Evolutionary conservation across 2,329 filamentous ascomycete species (phyloP).

Genomic region (Venturiaceae sp.): DNA sequence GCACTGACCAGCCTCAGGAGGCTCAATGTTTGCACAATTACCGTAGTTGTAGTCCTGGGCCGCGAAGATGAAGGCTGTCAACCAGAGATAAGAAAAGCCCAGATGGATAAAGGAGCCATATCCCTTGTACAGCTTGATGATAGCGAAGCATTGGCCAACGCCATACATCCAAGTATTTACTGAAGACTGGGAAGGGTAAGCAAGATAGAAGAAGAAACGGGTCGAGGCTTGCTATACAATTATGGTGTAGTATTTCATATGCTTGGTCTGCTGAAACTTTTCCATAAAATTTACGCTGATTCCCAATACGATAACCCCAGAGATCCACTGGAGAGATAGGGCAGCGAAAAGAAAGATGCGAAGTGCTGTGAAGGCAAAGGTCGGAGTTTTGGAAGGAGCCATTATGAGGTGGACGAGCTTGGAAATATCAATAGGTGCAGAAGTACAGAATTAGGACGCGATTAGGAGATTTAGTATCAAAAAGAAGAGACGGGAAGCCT

Average conservation of each 20-base stretch:
- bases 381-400: not conserved
- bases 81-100: constrained; percentile 38
- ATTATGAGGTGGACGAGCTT: not conserved
- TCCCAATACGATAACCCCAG: constrained; percentile 31
- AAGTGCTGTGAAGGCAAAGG: not conserved
- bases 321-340: constrained; percentile 24
- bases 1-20: constrained; percentile 22
- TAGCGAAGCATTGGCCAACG: constrained; percentile 23
- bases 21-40: constrained; percentile 22
- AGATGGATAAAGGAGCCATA: constrained; percentile 31
- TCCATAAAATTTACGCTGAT: constrained; percentile 30
- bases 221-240: constrained; percentile 26
- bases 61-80: constrained; percentile 38
- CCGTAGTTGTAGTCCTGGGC: constrained; percentile 32
- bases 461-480: not conserved
- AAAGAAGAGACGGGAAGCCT: not conserved
- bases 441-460: too few species aligned
- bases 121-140: constrained; percentile 25
- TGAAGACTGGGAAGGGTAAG: constrained; percentile 30
- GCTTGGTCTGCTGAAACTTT: constrained; percentile 19
- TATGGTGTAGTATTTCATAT: constrained; percentile 28
- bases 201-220: constrained; percentile 12
- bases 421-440: too few species aligned
- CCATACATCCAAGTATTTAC: constrained; percentile 25
- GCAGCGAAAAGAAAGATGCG: not conserved